These are phyloP conservation scores for Pyronema omphalodes DNA, from an alignment of 495 filamentous ascomycete genomes.

Conservation along the genomic window DNA sequence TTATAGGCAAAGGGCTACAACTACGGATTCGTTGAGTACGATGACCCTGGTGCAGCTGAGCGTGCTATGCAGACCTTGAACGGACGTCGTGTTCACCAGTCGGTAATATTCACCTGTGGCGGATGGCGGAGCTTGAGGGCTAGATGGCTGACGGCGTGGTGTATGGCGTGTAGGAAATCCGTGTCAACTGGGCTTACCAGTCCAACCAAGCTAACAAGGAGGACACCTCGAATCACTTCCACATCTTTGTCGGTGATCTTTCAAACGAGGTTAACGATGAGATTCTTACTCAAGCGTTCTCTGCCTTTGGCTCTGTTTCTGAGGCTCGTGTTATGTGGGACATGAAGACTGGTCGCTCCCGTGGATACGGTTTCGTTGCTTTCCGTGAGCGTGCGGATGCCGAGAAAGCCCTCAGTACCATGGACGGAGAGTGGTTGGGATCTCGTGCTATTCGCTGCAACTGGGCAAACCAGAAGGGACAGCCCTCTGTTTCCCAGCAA, in stretches of 20 bases:
- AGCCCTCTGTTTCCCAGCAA: constrained; percentile 94
- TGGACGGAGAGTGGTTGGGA: constrained; percentile 99
- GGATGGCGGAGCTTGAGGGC: background rate
- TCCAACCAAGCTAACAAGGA: constrained; percentile 90
- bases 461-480: constrained; percentile 99
- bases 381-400: constrained; percentile 89
- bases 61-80: constrained; percentile 95
- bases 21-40: constrained; percentile 98
- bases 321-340: constrained; percentile 99
- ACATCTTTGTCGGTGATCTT: constrained; percentile 96
- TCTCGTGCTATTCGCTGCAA: constrained; percentile 98
- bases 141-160: background rate
- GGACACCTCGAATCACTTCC: constrained; percentile 95
- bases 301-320: constrained; percentile 90
- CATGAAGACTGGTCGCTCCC: constrained; percentile 97
- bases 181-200: constrained; percentile 99
- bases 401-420: constrained; percentile 87
- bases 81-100: constrained; percentile 83
- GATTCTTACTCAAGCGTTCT: constrained; percentile 84
- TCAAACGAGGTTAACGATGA: constrained; percentile 99
- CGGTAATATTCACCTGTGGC: constrained; percentile 36
- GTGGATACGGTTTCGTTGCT: constrained; percentile 95
- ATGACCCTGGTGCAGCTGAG: constrained; percentile 90
- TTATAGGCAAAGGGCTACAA: constrained; percentile 89
- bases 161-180: constrained; percentile 57